Base-by-base conservation (phyloP, 352 stramenopile species). In the Phytophthora sansomeana region DNA sequence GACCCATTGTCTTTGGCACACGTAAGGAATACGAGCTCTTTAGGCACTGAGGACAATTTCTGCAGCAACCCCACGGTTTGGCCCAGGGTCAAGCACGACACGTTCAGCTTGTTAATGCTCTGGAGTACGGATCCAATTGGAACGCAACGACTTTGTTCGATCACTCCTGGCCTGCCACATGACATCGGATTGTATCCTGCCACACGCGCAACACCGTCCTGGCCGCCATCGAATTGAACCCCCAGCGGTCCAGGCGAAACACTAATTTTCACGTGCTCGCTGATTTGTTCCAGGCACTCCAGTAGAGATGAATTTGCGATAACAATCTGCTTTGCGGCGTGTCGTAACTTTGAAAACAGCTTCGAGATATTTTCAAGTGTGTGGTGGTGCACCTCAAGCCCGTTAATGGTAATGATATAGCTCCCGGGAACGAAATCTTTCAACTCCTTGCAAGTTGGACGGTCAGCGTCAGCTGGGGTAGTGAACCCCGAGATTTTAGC, bases 361-460 rank as follows among this genome's bases (percentile, higher is more conserved):
- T 49, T 43, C 0, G 81, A 85, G 4, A 89, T 72, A 0, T 72
- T 66, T 6, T 49, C 58, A n/a, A 89, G 67, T 19, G 75, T 63
- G 36, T 82, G 63, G 6, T 75, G 53, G 4, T 84, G 88, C 5
- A 89, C 82, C 4, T 84, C 68, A 32, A 91, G 58, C 5, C 78
- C 74, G 43, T 95, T 93, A 39, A 97, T 83, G 11, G 67, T 62
- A 39, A 90, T 58, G 51, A 96, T 84, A 52, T 63, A 79, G 51
- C 78, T 87, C 6, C 71, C 75, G 6, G 78, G 76, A 17, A 88
- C 51, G 48, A 84, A 85, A 29, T 67, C 29, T 4, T 39, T 58
- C 33, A 77, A 83, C 10, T 35, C 28, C 10, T 68, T 64, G 52
- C 85, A 91, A 11, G 69, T 69, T 16, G 67, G 53, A 1, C 77